Evolutionary conservation across 228 moss, liverwort and hornwort genomes (phyloP), one percentile per base, ranked within the genome.

Genomic region (Sphagnum fallax): DNA sequence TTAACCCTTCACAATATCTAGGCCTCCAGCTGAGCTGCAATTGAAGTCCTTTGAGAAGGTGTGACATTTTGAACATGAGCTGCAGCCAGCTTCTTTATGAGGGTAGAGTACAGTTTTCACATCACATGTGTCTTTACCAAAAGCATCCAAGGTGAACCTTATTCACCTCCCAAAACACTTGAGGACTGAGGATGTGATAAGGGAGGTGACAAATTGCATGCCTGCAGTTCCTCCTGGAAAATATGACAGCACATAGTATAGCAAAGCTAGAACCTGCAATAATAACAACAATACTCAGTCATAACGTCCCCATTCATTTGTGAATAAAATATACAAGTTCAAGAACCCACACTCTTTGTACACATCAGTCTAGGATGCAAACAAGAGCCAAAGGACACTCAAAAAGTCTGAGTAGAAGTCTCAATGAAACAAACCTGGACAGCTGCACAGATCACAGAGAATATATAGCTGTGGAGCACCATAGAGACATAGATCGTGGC

Each of bases 181-280:
- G 64, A 69, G 86, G 63, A 92, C 73, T 49, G 92, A 86, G 70
- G 83, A 87, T 6, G 84, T 75, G 32, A 92, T 72, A 77, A 92
- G 81, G 13, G 88, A 80, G n/a, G 93, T 91, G 73, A 98, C 60
- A 79, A 93, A 98, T 67, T 90, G 87, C 82, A 98, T 86, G 76
- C 98, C 98, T 60, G 98, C 85, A 58, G 94, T 91, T 65, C 98
- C 98, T 70, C 98, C 94, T 48, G 98, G 98, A 74, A 98, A 98
- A 79, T 98, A 98, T 51, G 98, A 98, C 52, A 98, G 75, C 76
- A 98, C 71, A 64, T 98, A 98, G 66, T 98, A 98, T 16, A 98
- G 67, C 76, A 98, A 82, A 47, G 93, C 82, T 58, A 94, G 76
- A 16, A 98, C 86, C 95, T 95, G 87, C 53, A 83, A 58, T n/a